These are phyloP conservation scores for Alternaria longipes DNA, from an alignment of 2,329 filamentous ascomycete genomes.

Conservation along the genomic window DNA sequence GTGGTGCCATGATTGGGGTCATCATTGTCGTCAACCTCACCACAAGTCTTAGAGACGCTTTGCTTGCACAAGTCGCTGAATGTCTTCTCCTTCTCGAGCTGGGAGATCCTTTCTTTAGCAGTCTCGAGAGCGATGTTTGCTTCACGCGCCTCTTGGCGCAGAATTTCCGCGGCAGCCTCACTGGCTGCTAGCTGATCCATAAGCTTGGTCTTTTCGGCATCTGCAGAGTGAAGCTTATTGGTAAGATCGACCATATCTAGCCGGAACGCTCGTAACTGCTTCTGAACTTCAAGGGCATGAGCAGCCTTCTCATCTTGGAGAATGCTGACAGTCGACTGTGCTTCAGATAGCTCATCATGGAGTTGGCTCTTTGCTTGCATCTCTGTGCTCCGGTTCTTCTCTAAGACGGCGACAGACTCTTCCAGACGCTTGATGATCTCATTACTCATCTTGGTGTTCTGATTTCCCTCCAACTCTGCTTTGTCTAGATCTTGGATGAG, in stretches of 20 bases:
- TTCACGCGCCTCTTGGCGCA: not conserved
- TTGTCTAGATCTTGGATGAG: not conserved
- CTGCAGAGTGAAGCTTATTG: not conserved
- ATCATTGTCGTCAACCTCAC: not conserved
- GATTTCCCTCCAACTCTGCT: not conserved
- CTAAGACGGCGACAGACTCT: not conserved
- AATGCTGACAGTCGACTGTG: not conserved
- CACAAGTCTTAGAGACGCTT: not conserved
- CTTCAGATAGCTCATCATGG: not conserved
- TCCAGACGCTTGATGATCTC: not conserved
- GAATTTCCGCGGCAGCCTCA: not conserved
- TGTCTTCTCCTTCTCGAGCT: not conserved
- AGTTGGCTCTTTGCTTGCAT: not conserved
- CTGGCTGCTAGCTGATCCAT: not conserved
- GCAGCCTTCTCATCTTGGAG: not conserved
- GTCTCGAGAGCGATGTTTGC: not conserved
- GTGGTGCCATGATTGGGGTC: not conserved
- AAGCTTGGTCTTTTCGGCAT: not conserved
- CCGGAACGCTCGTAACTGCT: not conserved
- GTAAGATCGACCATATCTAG: not conserved
- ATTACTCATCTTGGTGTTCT: not conserved
- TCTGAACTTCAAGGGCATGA: not conserved
- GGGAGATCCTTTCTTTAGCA: not conserved
- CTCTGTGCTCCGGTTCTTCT: not conserved
- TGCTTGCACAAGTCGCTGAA: not conserved